Evolutionary conservation across 345 rosid genomes (phyloP).

Genomic region (Linum lewisii): DNA sequence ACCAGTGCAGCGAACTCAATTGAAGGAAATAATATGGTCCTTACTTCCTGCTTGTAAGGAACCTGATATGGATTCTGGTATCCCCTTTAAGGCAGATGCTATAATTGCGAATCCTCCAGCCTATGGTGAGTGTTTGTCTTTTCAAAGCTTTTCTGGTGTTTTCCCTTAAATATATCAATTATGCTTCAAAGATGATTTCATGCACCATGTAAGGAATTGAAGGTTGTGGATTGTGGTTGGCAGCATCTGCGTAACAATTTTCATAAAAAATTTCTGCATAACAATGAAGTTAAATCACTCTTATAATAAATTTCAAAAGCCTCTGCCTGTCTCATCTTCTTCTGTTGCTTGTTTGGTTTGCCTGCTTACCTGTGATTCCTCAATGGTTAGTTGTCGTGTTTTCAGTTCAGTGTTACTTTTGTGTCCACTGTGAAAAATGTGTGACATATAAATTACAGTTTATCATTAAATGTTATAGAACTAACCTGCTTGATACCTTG

Average conservation of each 20-base stretch:
- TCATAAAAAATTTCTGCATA: too few species aligned
- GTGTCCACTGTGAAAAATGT: not conserved
- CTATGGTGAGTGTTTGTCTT: slow-evolving; percentile 45
- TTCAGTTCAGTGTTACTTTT: not conserved
- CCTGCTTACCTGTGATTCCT: not conserved
- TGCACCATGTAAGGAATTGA: too few species aligned
- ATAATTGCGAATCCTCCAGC: slow-evolving; percentile 99
- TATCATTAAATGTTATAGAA: not conserved
- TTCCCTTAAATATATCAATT: not conserved
- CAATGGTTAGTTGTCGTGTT: not conserved
- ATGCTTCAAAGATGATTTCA: not conserved
- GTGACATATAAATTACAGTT: not conserved
- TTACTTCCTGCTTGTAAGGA: slow-evolving; percentile 92
- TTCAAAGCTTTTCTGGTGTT: not conserved
- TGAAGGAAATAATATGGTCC: slow-evolving; percentile 74
- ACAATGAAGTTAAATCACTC: not conserved
- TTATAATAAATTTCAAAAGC: not conserved
- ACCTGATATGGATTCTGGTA: slow-evolving; percentile 76
- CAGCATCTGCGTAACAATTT: too few species aligned
- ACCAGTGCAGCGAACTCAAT: slow-evolving; percentile 77
- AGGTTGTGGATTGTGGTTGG: too few species aligned
- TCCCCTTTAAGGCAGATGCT: slow-evolving; percentile 88
- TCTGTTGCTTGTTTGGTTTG: not conserved
- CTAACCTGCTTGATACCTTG: slow-evolving; percentile 22
- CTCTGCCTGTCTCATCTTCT: not conserved